Evolutionary conservation across 2,329 filamentous ascomycete genomes (phyloP), one percentile per base, ranked within the genome.

Genomic region (Aspergillus eucalypticola): DNA sequence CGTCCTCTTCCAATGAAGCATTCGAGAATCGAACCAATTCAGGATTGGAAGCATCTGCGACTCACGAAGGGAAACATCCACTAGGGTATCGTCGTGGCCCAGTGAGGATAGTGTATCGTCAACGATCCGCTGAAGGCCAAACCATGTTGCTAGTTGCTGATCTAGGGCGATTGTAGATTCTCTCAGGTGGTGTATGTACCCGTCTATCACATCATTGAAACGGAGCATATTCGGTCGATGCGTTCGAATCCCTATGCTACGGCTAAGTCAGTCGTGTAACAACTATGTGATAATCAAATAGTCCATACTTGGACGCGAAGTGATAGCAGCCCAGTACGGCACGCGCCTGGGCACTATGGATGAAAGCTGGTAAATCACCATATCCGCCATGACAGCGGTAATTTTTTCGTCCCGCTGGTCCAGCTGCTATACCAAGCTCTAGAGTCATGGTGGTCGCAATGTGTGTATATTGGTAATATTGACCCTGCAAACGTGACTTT

Each of bases 391-490:
- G 52, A 15, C 52, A 54, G 15, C 52, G 52, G 7, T 46, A 41
- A 15, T 44, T 54, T 8, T 44, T 54, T 13, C 29, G 39, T 7
- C 52, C 52, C 15, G 19, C 39, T 4, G 19, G n/a, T 15, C 52
- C 52, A 11, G 39, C 39, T n/a, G n/a, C 39, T 2, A 54, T 44
- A 8, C 52, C 52, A 19, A 54, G 52, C 23, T 54, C 52, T 5
- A 54, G 52, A 8, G 52, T 38, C 52, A 54, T 54, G 13, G 52
- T 54, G 23, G 79, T 78, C 5, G 81, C 81, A 64, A 83, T 80
- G 60, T 83, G 80, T 19, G 81, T 79, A 58, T 83, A 80, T 65
- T 83, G 80, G 66, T 82, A 83, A 65, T 81, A 78, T 58, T 83
- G 81, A 57, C 82, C 64, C 60, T 79, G 76, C 54, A 78, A 73